Percentiles rank a stretch among this genome's conserved stretches.
phyloP scores from a whole-genome alignment of 805 yeast genomes.

The Kazachstania kunashirensis region DNA sequence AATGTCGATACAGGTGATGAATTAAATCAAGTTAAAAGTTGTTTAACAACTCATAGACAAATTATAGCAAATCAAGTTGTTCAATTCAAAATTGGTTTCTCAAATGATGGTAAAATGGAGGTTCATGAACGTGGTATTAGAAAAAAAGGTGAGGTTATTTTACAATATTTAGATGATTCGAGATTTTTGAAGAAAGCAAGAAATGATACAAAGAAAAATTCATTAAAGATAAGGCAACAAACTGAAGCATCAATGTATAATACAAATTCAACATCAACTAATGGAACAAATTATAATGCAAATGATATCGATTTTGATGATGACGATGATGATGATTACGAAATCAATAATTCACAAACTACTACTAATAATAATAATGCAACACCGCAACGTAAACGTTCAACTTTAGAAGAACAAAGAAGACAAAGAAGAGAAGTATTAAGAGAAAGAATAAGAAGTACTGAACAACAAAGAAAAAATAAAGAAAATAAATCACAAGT shows the following conservation, averaged over 20 bases:
- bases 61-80: slow-evolving; percentile 25
- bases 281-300: background rate
- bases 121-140: slow-evolving; percentile 31
- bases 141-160: slow-evolving; percentile 27
- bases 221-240: slow-evolving; percentile 24
- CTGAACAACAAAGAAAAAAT: slow-evolving; percentile 27
- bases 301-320: slow-evolving; percentile 5
- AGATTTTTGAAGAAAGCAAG: slow-evolving; percentile 26
- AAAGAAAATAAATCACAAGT: slow-evolving; percentile 14
- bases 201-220: slow-evolving; percentile 22
- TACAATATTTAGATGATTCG: slow-evolving; percentile 24
- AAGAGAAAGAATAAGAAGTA: slow-evolving; percentile 27
- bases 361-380: background rate
- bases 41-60: slow-evolving; percentile 27
- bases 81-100: slow-evolving; percentile 24
- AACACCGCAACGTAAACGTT: slow-evolving; percentile 13
- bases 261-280: slow-evolving; percentile 12
- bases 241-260: slow-evolving; percentile 15
- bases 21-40: slow-evolving; percentile 24
- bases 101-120: slow-evolving; percentile 32
- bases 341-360: background rate
- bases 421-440: slow-evolving; percentile 31
- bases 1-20: slow-evolving; percentile 29
- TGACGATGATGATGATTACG: slow-evolving; percentile 8
- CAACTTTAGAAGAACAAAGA: slow-evolving; percentile 29